A percentile compares a stretch with the other conserved stretches of the same genome.
Conservation (phyloP, 495 filamentous ascomycete genomes). For the Tuber brumale region DNA sequence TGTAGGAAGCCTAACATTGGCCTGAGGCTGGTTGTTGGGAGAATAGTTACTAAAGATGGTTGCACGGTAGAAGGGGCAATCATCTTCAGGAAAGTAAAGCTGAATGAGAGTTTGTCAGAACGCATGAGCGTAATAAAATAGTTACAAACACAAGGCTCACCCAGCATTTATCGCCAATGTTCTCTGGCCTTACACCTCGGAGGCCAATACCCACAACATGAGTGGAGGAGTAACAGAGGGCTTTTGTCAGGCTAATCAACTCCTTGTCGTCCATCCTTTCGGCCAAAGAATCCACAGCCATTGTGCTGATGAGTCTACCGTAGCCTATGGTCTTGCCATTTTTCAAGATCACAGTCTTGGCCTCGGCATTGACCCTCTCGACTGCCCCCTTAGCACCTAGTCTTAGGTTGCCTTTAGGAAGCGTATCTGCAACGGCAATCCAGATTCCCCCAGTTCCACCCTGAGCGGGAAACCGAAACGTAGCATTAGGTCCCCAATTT, state of each 20-base stretch:
- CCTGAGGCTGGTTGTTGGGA: conserved; percentile 87
- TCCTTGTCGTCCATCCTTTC: conserved; percentile 82
- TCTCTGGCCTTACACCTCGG: conserved; percentile 83
- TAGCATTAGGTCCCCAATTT: conserved; percentile 97
- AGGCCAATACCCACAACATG: conserved; percentile 96
- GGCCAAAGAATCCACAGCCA: conserved; percentile 86
- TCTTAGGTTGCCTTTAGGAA: conserved; percentile 83
- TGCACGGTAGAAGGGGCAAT: conserved; percentile 99
- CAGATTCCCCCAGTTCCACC: conserved; percentile 98
- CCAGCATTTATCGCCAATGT: conserved; percentile 99
- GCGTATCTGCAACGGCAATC: conserved; percentile 91
- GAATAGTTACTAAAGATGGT: conserved; percentile 99
- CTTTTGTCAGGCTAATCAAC: conserved; percentile 74
- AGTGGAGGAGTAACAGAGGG: conserved; percentile 92
- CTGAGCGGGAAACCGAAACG: conserved; percentile 94
- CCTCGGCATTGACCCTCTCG: conserved; percentile 72
- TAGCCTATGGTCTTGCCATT: conserved; percentile 90
- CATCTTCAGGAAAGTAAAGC: conserved; percentile 98
- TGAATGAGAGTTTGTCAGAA: conserved; percentile 34
- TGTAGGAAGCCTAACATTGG: conserved; percentile 77
- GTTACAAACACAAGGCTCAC: conserved; percentile 46
- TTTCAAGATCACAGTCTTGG: conserved; percentile 71
- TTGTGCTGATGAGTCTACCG: conserved; percentile 86
- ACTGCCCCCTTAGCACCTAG: conserved; percentile 84
- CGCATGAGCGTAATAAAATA: not conserved